phyloP scores from a whole-genome alignment of 352 stramenopile genomes.

The Plasmopara viticola region DNA sequence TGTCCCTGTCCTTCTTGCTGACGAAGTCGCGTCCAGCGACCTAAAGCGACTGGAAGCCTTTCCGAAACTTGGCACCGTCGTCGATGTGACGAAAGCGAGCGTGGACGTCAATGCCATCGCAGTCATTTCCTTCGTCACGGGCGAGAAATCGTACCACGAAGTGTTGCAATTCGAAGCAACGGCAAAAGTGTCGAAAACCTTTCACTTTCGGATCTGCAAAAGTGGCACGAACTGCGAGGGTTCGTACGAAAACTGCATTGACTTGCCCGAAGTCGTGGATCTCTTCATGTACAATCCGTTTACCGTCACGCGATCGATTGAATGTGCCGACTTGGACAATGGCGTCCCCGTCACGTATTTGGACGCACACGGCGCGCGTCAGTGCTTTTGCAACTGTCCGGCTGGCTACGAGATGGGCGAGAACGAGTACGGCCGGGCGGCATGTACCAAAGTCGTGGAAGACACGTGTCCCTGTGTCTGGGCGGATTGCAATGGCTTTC shows the following conservation, averaged over 20 bases:
- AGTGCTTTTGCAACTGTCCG: slow-evolving; percentile 59
- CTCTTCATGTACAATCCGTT: slow-evolving; percentile 68
- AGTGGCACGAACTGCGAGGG: slow-evolving; percentile 8
- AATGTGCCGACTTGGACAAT: slow-evolving; percentile 28
- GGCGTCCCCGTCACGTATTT: slow-evolving; percentile 49
- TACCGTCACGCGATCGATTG: slow-evolving; percentile 27
- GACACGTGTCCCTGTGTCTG: slow-evolving; percentile 44
- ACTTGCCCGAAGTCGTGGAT: slow-evolving; percentile 29
- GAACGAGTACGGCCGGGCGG: slow-evolving; percentile 12
- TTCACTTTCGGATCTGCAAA: slow-evolving; percentile 38
- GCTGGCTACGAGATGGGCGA: slow-evolving; percentile 24
- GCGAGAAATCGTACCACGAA: slow-evolving; percentile 29
- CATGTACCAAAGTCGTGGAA: slow-evolving; percentile 23
- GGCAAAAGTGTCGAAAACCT: slow-evolving; percentile 23
- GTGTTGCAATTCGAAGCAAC: slow-evolving; percentile 26
- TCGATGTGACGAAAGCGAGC: slow-evolving; percentile 15
- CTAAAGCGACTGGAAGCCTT: slow-evolving; percentile 34
- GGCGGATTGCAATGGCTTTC: slow-evolving; percentile 26
- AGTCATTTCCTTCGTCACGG: slow-evolving; percentile 40
- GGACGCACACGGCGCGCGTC: slow-evolving; percentile 21
- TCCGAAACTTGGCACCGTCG: slow-evolving; percentile 24
- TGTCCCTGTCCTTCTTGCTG: slow-evolving; percentile 4
- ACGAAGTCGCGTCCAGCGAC: slow-evolving; percentile 19
- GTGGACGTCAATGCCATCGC: slow-evolving; percentile 16
- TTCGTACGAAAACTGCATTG: slow-evolving; percentile 29